Conservation (phyloP, 2,329 filamentous ascomycete species). For the Exophiala xenobiotica region DNA sequence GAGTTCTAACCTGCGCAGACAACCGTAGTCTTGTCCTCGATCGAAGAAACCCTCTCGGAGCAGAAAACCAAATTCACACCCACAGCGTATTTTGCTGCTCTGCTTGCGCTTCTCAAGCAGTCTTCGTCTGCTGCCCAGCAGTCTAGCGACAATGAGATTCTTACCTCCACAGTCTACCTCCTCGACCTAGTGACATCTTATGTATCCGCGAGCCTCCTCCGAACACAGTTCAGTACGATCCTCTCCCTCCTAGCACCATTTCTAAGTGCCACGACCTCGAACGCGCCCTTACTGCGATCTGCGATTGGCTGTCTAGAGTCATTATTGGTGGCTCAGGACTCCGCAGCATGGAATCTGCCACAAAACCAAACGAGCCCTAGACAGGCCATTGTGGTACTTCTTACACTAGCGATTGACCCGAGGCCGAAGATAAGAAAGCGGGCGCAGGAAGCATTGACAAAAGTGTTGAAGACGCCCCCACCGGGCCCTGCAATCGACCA, state of each 20-base stretch:
- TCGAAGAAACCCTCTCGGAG: conserved; percentile 88
- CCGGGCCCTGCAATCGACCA: conserved; percentile 92
- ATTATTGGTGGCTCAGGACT: conserved; percentile 85
- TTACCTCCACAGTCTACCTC: conserved; percentile 86
- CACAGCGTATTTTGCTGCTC: conserved; percentile 93
- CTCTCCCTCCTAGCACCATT: conserved; percentile 82
- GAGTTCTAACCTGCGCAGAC: conserved; percentile 57
- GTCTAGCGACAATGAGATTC: conserved; percentile 75
- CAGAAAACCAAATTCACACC: conserved; percentile 80
- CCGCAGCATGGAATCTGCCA: conserved; percentile 80
- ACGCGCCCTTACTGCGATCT: conserved; percentile 80
- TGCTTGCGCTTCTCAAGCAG: conserved; percentile 81
- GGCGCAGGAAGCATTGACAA: conserved; percentile 83
- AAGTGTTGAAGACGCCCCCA: conserved; percentile 78
- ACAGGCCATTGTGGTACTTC: conserved; percentile 78
- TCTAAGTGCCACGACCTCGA: conserved; percentile 74
- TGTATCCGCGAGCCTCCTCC: conserved; percentile 80
- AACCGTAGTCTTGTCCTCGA: conserved; percentile 80
- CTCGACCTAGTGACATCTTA: conserved; percentile 88
- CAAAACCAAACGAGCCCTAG: conserved; percentile 81
- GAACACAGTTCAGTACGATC: conserved; percentile 93
- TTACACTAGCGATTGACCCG: conserved; percentile 80
- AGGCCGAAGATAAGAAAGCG: conserved; percentile 92
- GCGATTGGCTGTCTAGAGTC: conserved; percentile 93
- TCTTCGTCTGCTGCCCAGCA: conserved; percentile 63